Evolutionary conservation across 2,329 filamentous ascomycete genomes (phyloP), one percentile per base, ranked within the genome.

Genomic region (Talaromyces sp.): DNA sequence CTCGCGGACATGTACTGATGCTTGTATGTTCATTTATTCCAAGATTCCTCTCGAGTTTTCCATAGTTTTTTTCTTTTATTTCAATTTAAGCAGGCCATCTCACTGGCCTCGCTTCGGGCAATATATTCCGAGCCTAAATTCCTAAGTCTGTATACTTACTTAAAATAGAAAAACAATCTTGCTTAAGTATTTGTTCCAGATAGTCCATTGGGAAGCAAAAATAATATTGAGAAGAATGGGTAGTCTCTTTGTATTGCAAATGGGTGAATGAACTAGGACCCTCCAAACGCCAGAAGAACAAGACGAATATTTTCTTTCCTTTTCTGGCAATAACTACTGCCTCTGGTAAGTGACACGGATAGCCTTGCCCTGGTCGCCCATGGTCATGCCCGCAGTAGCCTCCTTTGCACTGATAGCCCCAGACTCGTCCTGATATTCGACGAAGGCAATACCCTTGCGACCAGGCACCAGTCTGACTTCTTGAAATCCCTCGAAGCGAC

Each of bases 291-390:
- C 65, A 58, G 60, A 62, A 56, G 46, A 58, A 57, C 47, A 48
- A 55, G 47, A 58, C 39, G 50, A 40, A 43, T 37, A 58, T 57
- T 54, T 61, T 57, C 61, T 42, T 30, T 19, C 16, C 20, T 41
- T 29, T 29, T 17, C 51, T 27, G 41, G 44, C 53, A 51, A 57
- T 54, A 44, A 57, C 49, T 54, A 62, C 78, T 96, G 90, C 68
- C 92, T 83, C 78, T 97, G 94, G 81, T 96, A 99, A 13, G 94
- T 97, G 60, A 99, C 92, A 77, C 94, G 95, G 73, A 99, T 90
- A 7, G 85, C 80, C 76, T 91, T 90, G 61, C 83, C 83, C 41
- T 86, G 85, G 16, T 86, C 86, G 48, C 87, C 89, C 63, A 99
- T 78, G 20, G 84, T 80, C 85, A 94, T 92, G 19, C 91, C 91